phyloP scores from a whole-genome alignment of 306 rosid genomes.

The Rubus idaeus region DNA sequence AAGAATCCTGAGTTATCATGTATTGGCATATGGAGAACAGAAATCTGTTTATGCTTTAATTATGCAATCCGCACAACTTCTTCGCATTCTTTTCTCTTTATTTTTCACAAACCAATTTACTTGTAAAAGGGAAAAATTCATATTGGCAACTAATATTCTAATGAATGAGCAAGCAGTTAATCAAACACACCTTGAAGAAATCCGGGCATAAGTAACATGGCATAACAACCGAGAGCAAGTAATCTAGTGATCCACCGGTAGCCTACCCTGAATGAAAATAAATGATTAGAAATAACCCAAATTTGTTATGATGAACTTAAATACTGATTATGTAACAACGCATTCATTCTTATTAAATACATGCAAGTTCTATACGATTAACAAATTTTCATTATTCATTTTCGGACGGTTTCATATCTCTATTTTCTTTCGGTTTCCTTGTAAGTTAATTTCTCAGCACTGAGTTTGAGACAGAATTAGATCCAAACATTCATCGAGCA shows the following conservation, averaged over 20 bases:
- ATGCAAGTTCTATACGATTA: not conserved
- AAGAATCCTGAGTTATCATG: not conserved
- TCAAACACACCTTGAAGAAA: conserved; percentile 72
- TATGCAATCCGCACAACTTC: too few relatives aligned
- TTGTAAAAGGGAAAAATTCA: not conserved
- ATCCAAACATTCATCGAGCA: too few relatives aligned
- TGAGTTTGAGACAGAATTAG: too few relatives aligned
- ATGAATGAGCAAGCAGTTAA: not conserved
- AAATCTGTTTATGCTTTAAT: too few relatives aligned
- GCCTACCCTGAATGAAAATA: conserved; percentile 78
- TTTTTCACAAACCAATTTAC: too few relatives aligned
- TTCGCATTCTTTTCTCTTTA: too few relatives aligned
- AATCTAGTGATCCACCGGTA: conserved; percentile 73
- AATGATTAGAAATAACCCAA: conserved; percentile 25
- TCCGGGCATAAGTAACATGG: conserved; percentile 88
- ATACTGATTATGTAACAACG: too few relatives aligned
- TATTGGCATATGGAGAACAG: not conserved
- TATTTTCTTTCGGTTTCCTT: too few relatives aligned
- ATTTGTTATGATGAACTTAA: not conserved
- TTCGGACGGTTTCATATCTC: too few relatives aligned
- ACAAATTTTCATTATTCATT: not conserved
- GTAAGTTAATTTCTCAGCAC: too few relatives aligned
- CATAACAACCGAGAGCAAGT: conserved; percentile 72
- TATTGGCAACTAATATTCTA: not conserved
- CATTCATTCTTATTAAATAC: not conserved